A percentile compares a stretch with the other conserved stretches of the same genome.
Evolutionary conservation across 352 stramenopile species (phyloP).

Genomic region (Blastocystis sp.): DNA sequence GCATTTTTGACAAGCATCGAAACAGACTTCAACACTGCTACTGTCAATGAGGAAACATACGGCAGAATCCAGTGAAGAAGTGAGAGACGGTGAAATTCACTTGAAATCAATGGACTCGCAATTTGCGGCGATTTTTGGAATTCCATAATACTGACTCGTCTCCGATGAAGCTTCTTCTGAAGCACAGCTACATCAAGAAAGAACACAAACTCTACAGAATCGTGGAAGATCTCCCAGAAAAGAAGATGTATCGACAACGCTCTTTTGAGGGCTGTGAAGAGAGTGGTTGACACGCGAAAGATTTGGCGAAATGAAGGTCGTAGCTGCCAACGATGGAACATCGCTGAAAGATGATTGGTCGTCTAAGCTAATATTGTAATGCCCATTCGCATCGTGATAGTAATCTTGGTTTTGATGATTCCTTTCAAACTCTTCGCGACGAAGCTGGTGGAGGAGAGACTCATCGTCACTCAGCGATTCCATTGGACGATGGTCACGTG

Average conservation of each 20-base stretch:
- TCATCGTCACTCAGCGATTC: not conserved
- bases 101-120: not conserved
- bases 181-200: not conserved
- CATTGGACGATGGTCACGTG: not conserved
- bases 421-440: conserved; percentile 23
- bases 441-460: conserved; percentile 17
- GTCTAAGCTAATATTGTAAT: conserved; percentile 14
- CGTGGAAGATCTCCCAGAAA: not conserved
- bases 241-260: not conserved
- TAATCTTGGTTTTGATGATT: not conserved
- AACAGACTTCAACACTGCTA: not conserved
- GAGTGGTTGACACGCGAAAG: not conserved
- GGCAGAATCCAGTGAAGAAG: conserved; percentile 15
- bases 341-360: not conserved
- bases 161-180: not conserved
- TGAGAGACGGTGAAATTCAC: not conserved
- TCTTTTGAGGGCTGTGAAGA: not conserved
- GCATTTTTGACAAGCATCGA: not conserved
- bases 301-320: not conserved
- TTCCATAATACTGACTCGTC: not conserved
- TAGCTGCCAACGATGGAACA: too few relatives aligned
- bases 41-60: not conserved
- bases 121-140: not conserved
- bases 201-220: not conserved
- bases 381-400: not conserved